Evolutionary conservation across 495 filamentous ascomycete species (phyloP).

Genomic region (Beverwykella pulmonaria): DNA sequence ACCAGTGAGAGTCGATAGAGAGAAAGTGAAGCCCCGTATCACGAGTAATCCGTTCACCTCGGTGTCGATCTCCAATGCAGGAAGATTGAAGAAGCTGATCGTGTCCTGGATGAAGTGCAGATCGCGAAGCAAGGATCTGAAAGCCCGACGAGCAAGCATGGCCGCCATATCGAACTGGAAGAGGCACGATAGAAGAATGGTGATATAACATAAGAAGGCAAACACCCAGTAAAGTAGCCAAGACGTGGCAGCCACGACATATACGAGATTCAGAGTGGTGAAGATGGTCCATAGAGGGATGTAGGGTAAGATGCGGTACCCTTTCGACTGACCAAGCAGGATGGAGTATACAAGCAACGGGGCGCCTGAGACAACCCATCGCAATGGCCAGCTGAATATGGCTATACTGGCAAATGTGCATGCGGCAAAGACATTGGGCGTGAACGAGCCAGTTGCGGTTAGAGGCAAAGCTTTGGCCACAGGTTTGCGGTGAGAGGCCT

Average conservation of each 20-base stretch:
- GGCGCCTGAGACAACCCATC: constrained; percentile 44
- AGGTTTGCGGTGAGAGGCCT: neutral
- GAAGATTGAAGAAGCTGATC: constrained; percentile 48
- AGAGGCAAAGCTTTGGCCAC: neutral
- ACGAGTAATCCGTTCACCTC: constrained; percentile 47
- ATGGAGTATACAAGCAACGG: constrained; percentile 43
- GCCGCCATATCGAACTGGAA: constrained; percentile 43
- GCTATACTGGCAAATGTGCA: neutral
- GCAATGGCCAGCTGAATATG: constrained; percentile 27
- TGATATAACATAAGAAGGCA: constrained; percentile 38
- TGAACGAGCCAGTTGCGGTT: neutral
- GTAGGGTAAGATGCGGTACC: constrained; percentile 41
- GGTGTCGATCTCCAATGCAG: constrained; percentile 48
- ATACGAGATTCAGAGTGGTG: constrained; percentile 44
- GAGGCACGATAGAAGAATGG: constrained; percentile 41
- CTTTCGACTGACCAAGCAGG: constrained; percentile 40
- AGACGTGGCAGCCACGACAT: constrained; percentile 47
- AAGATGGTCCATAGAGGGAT: constrained; percentile 47
- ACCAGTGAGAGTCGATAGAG: constrained; percentile 41
- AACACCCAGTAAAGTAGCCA: constrained; percentile 48
- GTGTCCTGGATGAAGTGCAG: constrained; percentile 49
- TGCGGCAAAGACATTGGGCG: constrained; percentile 17
- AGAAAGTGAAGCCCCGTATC: constrained; percentile 45
- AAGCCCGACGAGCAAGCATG: constrained; percentile 29
- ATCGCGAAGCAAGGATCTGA: constrained; percentile 38